Evolutionary conservation across 2,329 filamentous ascomycete genomes (phyloP), one percentile per base, ranked within the genome.

Genomic region (Aspergillus luchuensis): DNA sequence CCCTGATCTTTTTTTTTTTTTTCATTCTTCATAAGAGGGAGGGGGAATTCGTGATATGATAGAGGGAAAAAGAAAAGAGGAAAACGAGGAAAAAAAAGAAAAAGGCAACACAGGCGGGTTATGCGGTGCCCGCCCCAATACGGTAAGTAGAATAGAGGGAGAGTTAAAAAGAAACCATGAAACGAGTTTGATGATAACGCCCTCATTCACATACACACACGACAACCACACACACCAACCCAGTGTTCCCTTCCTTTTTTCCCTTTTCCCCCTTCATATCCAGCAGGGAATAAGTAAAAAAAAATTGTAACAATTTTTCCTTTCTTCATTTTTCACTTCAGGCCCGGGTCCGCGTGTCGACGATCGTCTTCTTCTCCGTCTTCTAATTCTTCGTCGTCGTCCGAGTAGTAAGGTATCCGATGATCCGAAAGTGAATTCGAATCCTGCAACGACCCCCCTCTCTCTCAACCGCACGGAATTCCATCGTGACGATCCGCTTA

Each of bases 401-500:
- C 39, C 39, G 53, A 47, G 25, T 33, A 47, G 25, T 33, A 47
- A 33, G 41, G 39, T 45, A 56, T 56, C 53, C 53, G 41, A 56
- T 45, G 23, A 45, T 56, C 53, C 53, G 25, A 33, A 56, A 28
- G 39, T 45, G 39, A 45, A 56, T 30, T 28, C 39, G 41, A 56
- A 47, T 61, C 57, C 61, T 62, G 61, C 59, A 59, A 62, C 54
- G 53, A 60, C 68, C 71, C 67, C 58, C 47, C 60, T 60, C 54
- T 56, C 30, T 36, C 30, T 56, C 66, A 68, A 70, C 63, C 66
- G 62, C 71, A 71, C 63, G 62, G 67, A 66, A 67, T 65, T 66
- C 67, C 67, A 67, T 65, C 64, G 63, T 60, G 61, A 59, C 60
- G 67, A 72, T 66, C 66, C 72, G 80, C 82, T 85, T 91, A 92